phyloP scores from a whole-genome alignment of 192 early-diverging fungal genomes.

The Chytriomyces hyalinus region DNA sequence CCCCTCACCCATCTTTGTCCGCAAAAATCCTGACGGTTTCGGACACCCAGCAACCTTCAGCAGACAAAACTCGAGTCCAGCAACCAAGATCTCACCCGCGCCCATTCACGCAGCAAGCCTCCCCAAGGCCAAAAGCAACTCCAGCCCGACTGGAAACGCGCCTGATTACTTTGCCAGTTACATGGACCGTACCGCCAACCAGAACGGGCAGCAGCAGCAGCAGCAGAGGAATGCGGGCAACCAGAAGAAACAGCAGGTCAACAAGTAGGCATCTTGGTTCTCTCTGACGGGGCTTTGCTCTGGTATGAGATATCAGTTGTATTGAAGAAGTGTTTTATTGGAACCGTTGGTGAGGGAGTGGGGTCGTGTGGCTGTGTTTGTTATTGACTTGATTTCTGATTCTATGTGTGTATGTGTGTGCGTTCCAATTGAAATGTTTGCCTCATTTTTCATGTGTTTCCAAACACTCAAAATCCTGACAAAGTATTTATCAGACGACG shows the following conservation, averaged over 20 bases:
- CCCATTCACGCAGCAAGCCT: background rate
- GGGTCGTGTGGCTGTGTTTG: no score
- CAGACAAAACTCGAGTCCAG: background rate
- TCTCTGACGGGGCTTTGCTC: constrained; percentile 17
- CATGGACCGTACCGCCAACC: constrained; percentile 10
- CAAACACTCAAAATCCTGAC: no score
- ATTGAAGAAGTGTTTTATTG: constrained; percentile 20
- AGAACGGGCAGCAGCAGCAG: background rate
- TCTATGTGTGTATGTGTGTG: no score
- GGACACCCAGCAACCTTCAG: background rate
- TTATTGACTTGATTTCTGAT: no score
- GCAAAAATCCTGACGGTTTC: no score
- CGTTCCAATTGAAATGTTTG: no score
- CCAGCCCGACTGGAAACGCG: constrained; percentile 10
- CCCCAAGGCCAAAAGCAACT: background rate
- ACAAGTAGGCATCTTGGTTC: constrained; percentile 9
- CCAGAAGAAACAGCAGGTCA: background rate
- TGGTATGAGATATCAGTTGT: constrained; percentile 17
- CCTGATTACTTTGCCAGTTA: constrained; percentile 24
- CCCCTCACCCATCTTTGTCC: background rate
- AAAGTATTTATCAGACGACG: no score
- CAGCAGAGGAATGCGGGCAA: background rate
- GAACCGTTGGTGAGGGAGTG: no score
- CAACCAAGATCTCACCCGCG: background rate
- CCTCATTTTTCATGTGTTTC: no score